Conservation (phyloP, 75 land plant species). For the Sequoiadendron giganteum region DNA sequence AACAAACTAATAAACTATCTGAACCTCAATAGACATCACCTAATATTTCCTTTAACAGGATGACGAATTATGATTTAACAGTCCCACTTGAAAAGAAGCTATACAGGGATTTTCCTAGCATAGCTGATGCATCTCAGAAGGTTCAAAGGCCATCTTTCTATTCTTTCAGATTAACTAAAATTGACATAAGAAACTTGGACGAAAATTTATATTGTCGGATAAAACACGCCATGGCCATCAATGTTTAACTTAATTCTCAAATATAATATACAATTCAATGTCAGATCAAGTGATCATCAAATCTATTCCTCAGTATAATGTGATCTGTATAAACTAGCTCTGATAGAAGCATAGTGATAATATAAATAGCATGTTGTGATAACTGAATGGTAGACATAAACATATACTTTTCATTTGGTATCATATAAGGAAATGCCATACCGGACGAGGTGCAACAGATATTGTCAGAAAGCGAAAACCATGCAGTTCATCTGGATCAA, state of each 20-base stretch:
- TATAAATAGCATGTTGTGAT: background rate
- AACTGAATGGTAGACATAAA: background rate
- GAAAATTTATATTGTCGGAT: background rate
- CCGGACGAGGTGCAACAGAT: conserved; percentile 96
- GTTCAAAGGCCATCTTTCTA: background rate
- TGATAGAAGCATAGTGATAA: background rate
- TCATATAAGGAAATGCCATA: conserved; percentile 21
- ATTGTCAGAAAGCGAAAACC: conserved; percentile 88
- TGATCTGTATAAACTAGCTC: background rate
- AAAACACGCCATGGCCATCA: background rate
- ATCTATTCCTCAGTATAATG: background rate
- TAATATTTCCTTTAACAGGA: background rate
- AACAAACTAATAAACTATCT: background rate
- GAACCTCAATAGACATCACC: background rate
- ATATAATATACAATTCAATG: background rate
- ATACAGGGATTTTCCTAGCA: background rate
- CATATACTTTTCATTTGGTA: background rate
- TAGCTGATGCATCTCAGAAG: background rate
- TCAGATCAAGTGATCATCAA: background rate
- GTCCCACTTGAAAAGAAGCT: background rate
- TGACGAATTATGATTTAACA: background rate
- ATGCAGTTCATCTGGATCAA: conserved; percentile 70
- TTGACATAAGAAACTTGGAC: background rate
- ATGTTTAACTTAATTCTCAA: background rate
- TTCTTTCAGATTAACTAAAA: background rate